Evolutionary conservation across 2,329 filamentous ascomycete species (phyloP).

Genomic region (Chrysosporium keratinophilum): DNA sequence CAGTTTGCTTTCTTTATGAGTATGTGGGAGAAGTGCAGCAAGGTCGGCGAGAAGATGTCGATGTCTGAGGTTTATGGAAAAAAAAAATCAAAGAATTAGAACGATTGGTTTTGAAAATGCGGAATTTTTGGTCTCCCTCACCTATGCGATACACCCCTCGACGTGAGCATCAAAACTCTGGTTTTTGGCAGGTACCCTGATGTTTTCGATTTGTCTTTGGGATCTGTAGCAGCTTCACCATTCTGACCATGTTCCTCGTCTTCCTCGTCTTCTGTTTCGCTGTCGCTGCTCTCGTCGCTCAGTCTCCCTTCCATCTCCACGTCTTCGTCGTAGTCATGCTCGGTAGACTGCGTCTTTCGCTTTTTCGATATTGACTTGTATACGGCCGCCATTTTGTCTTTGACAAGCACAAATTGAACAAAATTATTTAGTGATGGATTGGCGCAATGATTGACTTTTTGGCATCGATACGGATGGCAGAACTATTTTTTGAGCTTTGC

Average conservation of each 20-base stretch:
- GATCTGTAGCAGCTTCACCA: slow-evolving; percentile 18
- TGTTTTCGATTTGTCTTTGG: slow-evolving; percentile 13
- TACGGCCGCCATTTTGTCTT: slow-evolving; percentile 43
- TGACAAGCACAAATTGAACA: neutral
- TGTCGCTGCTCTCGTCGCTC: slow-evolving; percentile 22
- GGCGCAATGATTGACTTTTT: neutral
- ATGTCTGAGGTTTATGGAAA: slow-evolving; percentile 49
- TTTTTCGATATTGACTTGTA: slow-evolving; percentile 45
- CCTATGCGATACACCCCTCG: slow-evolving; percentile 82
- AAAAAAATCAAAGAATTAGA: neutral
- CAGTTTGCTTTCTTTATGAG: slow-evolving; percentile 89
- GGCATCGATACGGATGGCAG: slow-evolving; percentile 1
- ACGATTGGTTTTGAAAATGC: neutral
- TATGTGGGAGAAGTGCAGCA: slow-evolving; percentile 77
- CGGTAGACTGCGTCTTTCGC: slow-evolving; percentile 1
- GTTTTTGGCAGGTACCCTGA: slow-evolving; percentile 32
- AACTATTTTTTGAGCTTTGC: slow-evolving; percentile 6
- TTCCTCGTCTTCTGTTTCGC: slow-evolving; percentile 53
- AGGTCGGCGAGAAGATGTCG: slow-evolving; percentile 88
- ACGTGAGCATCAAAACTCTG: slow-evolving; percentile 79
- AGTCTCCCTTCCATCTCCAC: slow-evolving; percentile 17
- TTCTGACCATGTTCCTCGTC: slow-evolving; percentile 25
- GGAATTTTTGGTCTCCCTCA: slow-evolving; percentile 31
- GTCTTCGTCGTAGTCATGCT: slow-evolving; percentile 12
- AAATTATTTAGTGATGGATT: neutral